Evolutionary conservation across 2,329 filamentous ascomycete genomes (phyloP).

Genomic region (Ceratocystiopsis minuta): DNA sequence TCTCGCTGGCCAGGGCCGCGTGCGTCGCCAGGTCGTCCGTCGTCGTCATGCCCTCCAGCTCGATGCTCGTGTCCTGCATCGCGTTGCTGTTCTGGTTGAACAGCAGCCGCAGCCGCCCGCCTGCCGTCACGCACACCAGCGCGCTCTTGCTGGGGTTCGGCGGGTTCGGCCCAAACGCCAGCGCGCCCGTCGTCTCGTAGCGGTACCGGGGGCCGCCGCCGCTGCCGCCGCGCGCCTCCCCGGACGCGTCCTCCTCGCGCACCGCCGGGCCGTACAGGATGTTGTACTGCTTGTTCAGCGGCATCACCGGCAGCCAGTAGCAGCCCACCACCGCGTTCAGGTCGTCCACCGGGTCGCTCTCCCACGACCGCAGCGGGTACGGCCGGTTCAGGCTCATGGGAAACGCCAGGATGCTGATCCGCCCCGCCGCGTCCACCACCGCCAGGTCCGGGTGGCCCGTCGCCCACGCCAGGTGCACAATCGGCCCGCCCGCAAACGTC

Average conservation of each 20-base stretch:
- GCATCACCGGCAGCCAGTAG: conserved; percentile 59
- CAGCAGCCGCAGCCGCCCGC: conserved; percentile 55
- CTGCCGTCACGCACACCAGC: conserved; percentile 57
- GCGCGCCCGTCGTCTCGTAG: conserved; percentile 48
- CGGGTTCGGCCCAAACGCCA: conserved; percentile 55
- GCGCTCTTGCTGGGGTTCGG: conserved; percentile 53
- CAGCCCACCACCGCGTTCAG: conserved; percentile 63
- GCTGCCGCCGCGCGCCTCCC: no score
- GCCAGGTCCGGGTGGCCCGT: conserved; percentile 63
- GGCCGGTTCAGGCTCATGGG: conserved; percentile 58
- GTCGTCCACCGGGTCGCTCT: conserved; percentile 55
- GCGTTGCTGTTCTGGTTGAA: conserved; percentile 58
- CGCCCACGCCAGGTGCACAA: conserved; percentile 68
- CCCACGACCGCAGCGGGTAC: conserved; percentile 39
- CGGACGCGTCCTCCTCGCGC: conserved; percentile 37
- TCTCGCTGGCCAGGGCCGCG: conserved; percentile 57
- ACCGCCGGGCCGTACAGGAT: conserved; percentile 41
- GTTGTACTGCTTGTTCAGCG: conserved; percentile 28
- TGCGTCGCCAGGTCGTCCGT: conserved; percentile 66
- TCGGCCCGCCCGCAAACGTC: conserved; percentile 37
- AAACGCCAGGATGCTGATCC: conserved; percentile 57
- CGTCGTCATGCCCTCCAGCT: conserved; percentile 54
- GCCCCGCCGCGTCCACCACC: conserved; percentile 61
- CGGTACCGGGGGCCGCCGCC: conserved; percentile 28
- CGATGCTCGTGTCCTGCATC: conserved; percentile 54